Percentiles rank a stretch among this genome's conserved stretches.
Evolutionary conservation across 441 rosid species (phyloP).

Genomic region (Arabidopsis hybrid): DNA sequence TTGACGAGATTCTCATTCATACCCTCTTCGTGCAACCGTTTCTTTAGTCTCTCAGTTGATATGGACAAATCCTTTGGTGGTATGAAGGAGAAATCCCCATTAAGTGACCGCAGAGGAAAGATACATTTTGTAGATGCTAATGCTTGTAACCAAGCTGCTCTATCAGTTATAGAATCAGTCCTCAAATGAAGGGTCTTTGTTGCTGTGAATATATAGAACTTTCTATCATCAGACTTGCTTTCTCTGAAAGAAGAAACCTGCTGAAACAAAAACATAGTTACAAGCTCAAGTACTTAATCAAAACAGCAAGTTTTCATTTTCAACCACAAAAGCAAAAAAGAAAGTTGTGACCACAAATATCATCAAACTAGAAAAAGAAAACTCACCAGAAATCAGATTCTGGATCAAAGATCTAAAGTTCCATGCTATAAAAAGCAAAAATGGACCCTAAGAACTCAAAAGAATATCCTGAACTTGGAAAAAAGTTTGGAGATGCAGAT

Average conservation of each 20-base stretch:
- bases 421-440: slow-evolving; percentile 24
- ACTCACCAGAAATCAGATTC: slow-evolving; percentile 27
- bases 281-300: slow-evolving; percentile 4
- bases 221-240: slow-evolving; percentile 90
- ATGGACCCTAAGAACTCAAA: slow-evolving; percentile 10
- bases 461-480: slow-evolving; percentile 19
- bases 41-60: slow-evolving; percentile 79
- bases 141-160: slow-evolving; percentile 95
- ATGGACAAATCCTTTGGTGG: slow-evolving; percentile 64
- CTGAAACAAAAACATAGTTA: slow-evolving; percentile 38
- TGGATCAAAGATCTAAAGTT: slow-evolving; percentile 15
- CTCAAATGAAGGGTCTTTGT: slow-evolving; percentile 95
- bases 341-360: slow-evolving; percentile 22
- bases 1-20: slow-evolving; percentile 66
- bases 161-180: slow-evolving; percentile 78
- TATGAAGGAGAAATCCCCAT: slow-evolving; percentile 57
- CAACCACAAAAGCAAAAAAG: slow-evolving; percentile 14
- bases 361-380: slow-evolving; percentile 9
- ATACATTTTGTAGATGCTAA: slow-evolving; percentile 72
- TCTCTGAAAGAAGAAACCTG: slow-evolving; percentile 96
- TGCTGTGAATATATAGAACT: slow-evolving; percentile 91
- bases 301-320: not conserved
- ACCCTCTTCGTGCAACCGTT: slow-evolving; percentile 70
- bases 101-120: slow-evolving; percentile 63
- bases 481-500: slow-evolving; percentile 30